phyloP scores from a whole-genome alignment of 257 asterid species.

The Echium plantagineum region DNA sequence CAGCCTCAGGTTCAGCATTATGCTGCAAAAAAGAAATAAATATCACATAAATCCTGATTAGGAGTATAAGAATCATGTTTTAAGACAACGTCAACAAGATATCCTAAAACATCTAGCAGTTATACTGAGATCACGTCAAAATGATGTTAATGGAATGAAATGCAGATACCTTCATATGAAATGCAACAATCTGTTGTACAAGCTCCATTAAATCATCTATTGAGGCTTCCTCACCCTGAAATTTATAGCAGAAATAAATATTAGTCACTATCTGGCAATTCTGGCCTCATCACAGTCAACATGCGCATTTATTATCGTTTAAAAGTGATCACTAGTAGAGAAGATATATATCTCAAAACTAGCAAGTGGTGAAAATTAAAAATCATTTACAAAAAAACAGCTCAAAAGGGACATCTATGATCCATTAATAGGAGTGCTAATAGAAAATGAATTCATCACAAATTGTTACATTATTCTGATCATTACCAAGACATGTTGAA shows the following conservation, averaged over 20 bases:
- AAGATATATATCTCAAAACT: no score
- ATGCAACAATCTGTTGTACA: conserved; percentile 80
- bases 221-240: neutral
- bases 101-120: neutral
- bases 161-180: conserved; percentile 75
- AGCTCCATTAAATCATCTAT: conserved; percentile 61
- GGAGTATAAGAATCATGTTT: neutral
- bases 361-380: neutral
- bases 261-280: neutral
- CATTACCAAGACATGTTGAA: neutral
- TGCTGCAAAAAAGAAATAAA: conserved; percentile 43
- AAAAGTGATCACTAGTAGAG: neutral
- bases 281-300: no score
- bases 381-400: neutral
- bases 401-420: neutral
- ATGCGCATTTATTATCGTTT: no score
- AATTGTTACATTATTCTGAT: neutral
- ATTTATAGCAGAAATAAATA: neutral
- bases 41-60: neutral
- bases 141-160: neutral
- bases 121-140: neutral
- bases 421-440: neutral
- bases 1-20: conserved; percentile 61
- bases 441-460: neutral
- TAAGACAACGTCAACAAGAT: neutral